Percentiles rank a stretch among this genome's conserved stretches.
Evolutionary conservation across 2,329 filamentous ascomycete species (phyloP).

Genomic region (Paraphoma sp.): DNA sequence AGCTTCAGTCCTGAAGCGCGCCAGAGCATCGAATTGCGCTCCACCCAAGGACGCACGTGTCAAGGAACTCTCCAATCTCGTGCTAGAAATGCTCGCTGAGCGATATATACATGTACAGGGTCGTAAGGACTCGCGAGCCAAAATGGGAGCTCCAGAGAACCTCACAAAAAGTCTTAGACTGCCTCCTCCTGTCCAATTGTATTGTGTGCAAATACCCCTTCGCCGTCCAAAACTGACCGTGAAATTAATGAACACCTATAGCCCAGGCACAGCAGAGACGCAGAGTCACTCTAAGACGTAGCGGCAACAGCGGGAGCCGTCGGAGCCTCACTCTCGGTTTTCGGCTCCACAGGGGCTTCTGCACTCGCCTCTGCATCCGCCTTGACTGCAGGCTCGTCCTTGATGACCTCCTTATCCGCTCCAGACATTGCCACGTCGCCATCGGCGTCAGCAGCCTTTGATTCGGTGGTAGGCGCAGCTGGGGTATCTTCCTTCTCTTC

Average conservation of each 20-base stretch:
- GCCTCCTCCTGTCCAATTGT: background rate
- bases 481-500: constrained; percentile 31
- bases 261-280: background rate
- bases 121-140: background rate
- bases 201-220: background rate
- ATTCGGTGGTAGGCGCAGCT: constrained; percentile 15
- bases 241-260: background rate
- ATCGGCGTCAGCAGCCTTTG: constrained; percentile 28
- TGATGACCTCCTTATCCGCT: constrained; percentile 24
- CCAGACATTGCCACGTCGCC: constrained; percentile 37
- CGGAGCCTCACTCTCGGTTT: constrained; percentile 12
- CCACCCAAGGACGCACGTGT: background rate
- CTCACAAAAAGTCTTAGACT: background rate
- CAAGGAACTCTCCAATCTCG: constrained; percentile 1
- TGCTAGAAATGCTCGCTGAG: constrained; percentile 12
- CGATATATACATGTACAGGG: constrained; percentile 20
- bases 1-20: background rate
- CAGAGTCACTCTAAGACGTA: constrained; percentile 3
- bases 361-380: constrained; percentile 15
- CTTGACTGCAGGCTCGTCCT: constrained; percentile 24
- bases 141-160: background rate
- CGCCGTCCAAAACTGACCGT: background rate
- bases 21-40: background rate
- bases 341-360: constrained; percentile 14
- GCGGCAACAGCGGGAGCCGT: constrained; percentile 8